phyloP scores from a whole-genome alignment of 2,329 filamentous ascomycete genomes.

The Chrysosporium keratinophilum region DNA sequence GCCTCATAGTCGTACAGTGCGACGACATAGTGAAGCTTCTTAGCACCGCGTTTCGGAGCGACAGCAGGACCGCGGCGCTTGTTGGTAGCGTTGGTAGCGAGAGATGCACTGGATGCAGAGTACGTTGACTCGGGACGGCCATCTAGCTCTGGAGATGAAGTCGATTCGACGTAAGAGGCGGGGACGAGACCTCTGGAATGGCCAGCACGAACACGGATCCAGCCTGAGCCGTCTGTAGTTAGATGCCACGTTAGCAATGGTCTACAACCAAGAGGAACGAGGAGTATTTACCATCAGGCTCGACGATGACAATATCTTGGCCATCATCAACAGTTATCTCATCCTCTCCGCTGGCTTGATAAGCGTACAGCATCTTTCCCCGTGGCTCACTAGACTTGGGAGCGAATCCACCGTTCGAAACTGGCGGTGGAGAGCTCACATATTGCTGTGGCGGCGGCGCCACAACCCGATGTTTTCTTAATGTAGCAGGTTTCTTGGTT shows the following conservation, averaged over 20 bases:
- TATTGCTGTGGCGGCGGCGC: conserved; percentile 81
- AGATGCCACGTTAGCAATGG: background rate
- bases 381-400: conserved; percentile 45
- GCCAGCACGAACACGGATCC: conserved; percentile 72
- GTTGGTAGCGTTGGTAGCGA: conserved; percentile 42
- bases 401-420: conserved; percentile 6
- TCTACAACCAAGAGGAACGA: background rate
- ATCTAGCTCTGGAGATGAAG: conserved; percentile 28
- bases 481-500: conserved; percentile 24
- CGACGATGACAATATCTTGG: conserved; percentile 63
- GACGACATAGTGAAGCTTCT: conserved; percentile 88
- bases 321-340: conserved; percentile 75
- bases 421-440: conserved; percentile 53
- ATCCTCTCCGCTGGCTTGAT: conserved; percentile 68
- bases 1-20: conserved; percentile 87
- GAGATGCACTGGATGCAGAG: conserved; percentile 64
- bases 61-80: conserved; percentile 91
- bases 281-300: conserved; percentile 66
- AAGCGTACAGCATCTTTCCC: conserved; percentile 83
- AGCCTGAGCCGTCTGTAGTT: conserved; percentile 72
- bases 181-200: conserved; percentile 74
- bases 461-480: conserved; percentile 61
- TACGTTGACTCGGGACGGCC: conserved; percentile 62
- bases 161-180: conserved; percentile 67
- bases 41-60: conserved; percentile 78